Evolutionary conservation across 257 asterid species (phyloP), one percentile per base, ranked within the genome.

Genomic region (Penstemon barbatus): DNA sequence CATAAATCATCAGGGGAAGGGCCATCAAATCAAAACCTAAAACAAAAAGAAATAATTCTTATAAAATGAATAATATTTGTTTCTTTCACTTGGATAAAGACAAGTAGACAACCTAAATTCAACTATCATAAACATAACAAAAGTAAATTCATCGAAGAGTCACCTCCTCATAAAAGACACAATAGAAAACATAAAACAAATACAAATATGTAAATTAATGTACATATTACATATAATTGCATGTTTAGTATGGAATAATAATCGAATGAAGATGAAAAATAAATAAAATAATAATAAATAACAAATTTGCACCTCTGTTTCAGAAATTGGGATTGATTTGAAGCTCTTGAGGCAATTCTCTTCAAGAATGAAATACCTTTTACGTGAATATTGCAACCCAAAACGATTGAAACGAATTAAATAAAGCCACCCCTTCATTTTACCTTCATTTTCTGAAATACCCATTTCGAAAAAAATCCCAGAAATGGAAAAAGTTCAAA

Each of bases 351-450:
- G 95, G 83, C 89, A 86, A 73, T 85, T 78, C 8, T 88, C 92
- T 75, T 88, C 79, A 61, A 90, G 95, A 82, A 92, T 54, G 78
- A 92, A 92, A 72, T 90, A 90, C 61, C 96, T 80, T 74, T 83
- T 93, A 79, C 96, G 94, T 65, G 89, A 93, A 85, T 80, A 90
- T 51, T 88, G 90, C 74, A 93, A 61, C 60, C 97, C 96, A 68
- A 93, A 83, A 69, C 94, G 86, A 58, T 88, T 85, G 65, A 65
- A 78, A 65, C 95, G 87, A 75, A 88, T 90, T 71, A 93, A 78
- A 25, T 85, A 85, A 71, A 93, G 88, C 97, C 97, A 90, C 37
- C 98, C 97, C 75, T 81, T 80, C 95, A 90, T 93, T 78, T 78
- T 84, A 46, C 88, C 94, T 65, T 85, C 89, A 53, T 37, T 77